Evolutionary conservation across 2,329 filamentous ascomycete genomes (phyloP), one percentile per base, ranked within the genome.

Genomic region (Pseudohalonectria lignicola): DNA sequence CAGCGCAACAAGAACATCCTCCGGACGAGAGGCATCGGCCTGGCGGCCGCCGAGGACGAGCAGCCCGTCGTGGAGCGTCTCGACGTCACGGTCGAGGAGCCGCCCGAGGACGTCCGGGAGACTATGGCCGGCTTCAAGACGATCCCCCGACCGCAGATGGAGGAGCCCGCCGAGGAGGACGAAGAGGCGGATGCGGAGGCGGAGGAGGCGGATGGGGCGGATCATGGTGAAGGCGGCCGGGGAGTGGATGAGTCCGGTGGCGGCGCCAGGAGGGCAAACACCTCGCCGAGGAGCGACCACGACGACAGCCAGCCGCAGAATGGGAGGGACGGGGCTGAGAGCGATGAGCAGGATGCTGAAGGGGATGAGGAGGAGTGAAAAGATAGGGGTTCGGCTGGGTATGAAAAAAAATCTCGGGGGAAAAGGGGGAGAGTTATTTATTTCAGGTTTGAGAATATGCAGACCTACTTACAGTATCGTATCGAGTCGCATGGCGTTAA

Each of bases 1-100:
- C 76, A 79, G 56, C 69, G 77, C 41, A 71, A 67, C 43, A 79
- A 74, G 63, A 76, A 76, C 51, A 77, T 79, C 45, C 67, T 72
- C 33, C 69, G 71, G 34, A 71, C 62, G 23, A 61, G 61, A 32
- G 68, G 64, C 41, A 53, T 66, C 20, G 49, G 47, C 16, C 26
- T 23, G 15, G 26, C n/a, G 31, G 41, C 31, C 20, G 19, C 6
- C 31, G 38, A 21, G 12, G 28, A 23, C 26, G 54, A 63, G 21
- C 64, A 69, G 45, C 61, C 69, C 48, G 63, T 66, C 29, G 60
- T 76, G 11, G 72, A 78, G 46, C 66, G 75, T 47, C 59, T 77
- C 34, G 67, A 76, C 37, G 58, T 78, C 18, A 63, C 60, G 8
- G 61, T 80, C 12, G 61, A 67, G 23, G 72, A 77, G 31, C 73